These are phyloP conservation scores for Lichtheimia ramosa DNA, from an alignment of 371 early-diverging fungal species.

Conservation along the genomic window DNA sequence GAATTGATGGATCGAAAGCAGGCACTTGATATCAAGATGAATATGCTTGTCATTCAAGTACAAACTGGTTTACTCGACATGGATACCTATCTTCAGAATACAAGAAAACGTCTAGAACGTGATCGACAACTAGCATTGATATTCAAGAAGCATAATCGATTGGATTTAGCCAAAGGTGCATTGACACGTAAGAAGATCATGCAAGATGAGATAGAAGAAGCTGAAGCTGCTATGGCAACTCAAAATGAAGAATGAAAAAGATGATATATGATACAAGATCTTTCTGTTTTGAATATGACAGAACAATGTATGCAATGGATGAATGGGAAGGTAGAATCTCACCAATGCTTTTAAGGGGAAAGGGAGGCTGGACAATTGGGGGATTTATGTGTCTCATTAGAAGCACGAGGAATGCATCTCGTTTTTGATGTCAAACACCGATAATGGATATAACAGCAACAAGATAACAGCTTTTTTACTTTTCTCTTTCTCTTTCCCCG, in stretches of 20 bases:
- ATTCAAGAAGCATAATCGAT: conserved; percentile 64
- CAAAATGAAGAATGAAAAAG: neutral
- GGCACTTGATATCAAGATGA: conserved; percentile 77
- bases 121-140: conserved; percentile 69
- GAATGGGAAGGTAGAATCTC: neutral
- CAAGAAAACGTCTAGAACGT: conserved; percentile 56
- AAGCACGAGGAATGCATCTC: neutral
- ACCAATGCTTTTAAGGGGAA: neutral
- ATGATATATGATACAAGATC: neutral
- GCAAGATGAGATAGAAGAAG: conserved; percentile 79
- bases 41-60: conserved; percentile 78
- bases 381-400: neutral
- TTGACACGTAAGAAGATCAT: conserved; percentile 74
- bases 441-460: neutral
- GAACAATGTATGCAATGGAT: neutral
- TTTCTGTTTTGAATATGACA: neutral
- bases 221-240: conserved; percentile 66
- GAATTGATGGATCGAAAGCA: conserved; percentile 67
- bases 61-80: conserved; percentile 79
- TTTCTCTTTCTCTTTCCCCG: conserved; percentile 4
- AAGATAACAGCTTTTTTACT: neutral
- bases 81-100: conserved; percentile 61
- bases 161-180: conserved; percentile 72
- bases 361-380: neutral
- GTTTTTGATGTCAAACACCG: too few species aligned